phyloP scores from a whole-genome alignment of 2,329 filamentous ascomycete species.

The Paracorniculantispora psalliotae region DNA sequence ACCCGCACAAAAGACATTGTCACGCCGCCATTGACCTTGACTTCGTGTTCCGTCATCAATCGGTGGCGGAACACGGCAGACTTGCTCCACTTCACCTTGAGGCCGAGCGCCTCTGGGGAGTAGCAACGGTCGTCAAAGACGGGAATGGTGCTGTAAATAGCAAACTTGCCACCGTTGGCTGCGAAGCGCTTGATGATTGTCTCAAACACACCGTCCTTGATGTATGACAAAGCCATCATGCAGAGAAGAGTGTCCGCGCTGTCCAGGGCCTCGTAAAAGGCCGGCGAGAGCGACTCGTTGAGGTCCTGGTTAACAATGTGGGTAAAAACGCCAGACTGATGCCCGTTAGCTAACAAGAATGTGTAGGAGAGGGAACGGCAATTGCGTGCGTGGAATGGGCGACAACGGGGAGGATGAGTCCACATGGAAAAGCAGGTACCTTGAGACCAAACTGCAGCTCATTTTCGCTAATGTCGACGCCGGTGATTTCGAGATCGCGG shows the following conservation, averaged over 20 bases:
- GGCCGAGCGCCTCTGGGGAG: neutral
- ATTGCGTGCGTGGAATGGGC: too few relatives aligned
- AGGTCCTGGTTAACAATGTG: constrained; percentile 3
- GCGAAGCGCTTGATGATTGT: neutral
- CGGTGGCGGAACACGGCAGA: constrained; percentile 1
- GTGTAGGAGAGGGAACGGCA: too few relatives aligned
- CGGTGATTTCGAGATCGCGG: constrained; percentile 1
- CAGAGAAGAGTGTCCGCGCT: neutral
- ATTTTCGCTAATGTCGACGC: constrained; percentile 4
- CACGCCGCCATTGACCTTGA: neutral
- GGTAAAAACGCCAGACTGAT: neutral
- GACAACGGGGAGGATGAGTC: too few relatives aligned
- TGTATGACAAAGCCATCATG: constrained; percentile 1
- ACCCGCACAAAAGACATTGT: neutral
- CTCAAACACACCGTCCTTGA: neutral
- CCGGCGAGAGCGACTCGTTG: neutral
- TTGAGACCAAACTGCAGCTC: constrained; percentile 1
- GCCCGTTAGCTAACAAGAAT: neutral
- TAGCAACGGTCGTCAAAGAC: constrained; percentile 7
- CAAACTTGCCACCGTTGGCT: constrained; percentile 1
- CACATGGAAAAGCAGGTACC: too few relatives aligned
- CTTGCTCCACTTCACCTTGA: constrained; percentile 1
- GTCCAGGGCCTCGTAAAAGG: constrained; percentile 1
- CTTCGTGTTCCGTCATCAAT: neutral
- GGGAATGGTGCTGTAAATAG: constrained; percentile 1